Evolutionary conservation across 2,329 filamentous ascomycete species (phyloP), one percentile per base, ranked within the genome.

Genomic region (Colletotrichum sp.): DNA sequence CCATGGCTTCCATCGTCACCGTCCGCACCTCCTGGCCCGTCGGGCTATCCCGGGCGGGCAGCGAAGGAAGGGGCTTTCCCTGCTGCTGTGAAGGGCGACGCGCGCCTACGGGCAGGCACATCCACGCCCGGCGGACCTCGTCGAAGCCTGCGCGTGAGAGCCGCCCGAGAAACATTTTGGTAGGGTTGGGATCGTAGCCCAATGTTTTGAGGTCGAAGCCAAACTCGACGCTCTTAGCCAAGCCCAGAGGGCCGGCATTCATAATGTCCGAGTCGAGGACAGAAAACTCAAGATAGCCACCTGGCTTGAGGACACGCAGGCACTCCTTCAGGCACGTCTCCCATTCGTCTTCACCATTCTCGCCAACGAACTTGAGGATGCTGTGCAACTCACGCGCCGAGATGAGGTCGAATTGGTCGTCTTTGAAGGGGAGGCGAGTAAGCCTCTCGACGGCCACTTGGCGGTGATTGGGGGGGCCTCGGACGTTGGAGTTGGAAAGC

Each of bases 251-350:
- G 0, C 96, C 96, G 1, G 95, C 93, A 79, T 96, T 96, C 77
- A 98, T 92, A 80, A 99, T 93, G 81, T 98, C 96, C 2, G 96
- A 94, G 84, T 99, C 97, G 80, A 99, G 91, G 60, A 99, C 86
- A 77, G 92, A 93, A 86, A 97, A 99, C 82, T 99, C 97, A 75
- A 99, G 88, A 84, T 96, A 96, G 36, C 97, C 97, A 67, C 95
- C 96, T 1, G 96, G 96, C 87, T 98, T 98, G 79, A 98, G 92
- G 75, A 98, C 94, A 75, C 97, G 95, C 87, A 95, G 93, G 83
- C 96, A 98, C 86, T 99, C 97, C 68, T 88, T 89, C 10, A 99
- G 89, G 77, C 95, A 97, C 65, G 93, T 89, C 82, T 98, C 95
- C 90, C 96, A 98, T 85, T 99, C 96, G 81, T 99, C 95, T 75